A percentile compares a stretch with the other conserved stretches of the same genome.
Conservation (phyloP, 73 alveolate species). For the Tetrahymena malaccensis region DNA sequence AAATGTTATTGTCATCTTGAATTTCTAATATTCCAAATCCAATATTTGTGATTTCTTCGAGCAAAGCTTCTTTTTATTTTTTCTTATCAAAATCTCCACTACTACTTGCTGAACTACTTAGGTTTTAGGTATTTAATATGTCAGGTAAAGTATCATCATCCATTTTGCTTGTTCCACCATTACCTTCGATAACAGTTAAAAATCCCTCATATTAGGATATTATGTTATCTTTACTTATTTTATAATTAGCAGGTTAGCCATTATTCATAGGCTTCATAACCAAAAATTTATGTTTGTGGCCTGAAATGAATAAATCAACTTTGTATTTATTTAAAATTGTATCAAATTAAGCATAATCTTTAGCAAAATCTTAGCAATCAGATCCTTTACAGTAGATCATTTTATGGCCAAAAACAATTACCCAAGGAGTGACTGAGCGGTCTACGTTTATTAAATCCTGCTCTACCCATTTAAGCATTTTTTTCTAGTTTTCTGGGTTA, state of each 20-base stretch:
- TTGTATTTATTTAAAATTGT: background rate
- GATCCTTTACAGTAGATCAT: background rate
- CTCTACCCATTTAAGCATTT: background rate
- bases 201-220: background rate
- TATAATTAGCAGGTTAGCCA: background rate
- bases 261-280: background rate
- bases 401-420: background rate
- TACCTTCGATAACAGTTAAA: background rate
- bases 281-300: background rate
- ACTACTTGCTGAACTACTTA: background rate
- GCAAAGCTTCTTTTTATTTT: background rate
- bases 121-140: background rate
- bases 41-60: background rate
- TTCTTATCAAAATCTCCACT: background rate
- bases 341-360: background rate
- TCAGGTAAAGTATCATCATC: background rate
- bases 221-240: background rate
- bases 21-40: background rate
- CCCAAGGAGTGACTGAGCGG: background rate
- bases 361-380: background rate
- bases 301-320: background rate
- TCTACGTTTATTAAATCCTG: background rate
- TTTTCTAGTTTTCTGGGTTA: background rate
- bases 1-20: background rate
- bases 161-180: background rate